Evolutionary conservation across 2,329 filamentous ascomycete species (phyloP).

Genomic region (Aureobasidium zeae): DNA sequence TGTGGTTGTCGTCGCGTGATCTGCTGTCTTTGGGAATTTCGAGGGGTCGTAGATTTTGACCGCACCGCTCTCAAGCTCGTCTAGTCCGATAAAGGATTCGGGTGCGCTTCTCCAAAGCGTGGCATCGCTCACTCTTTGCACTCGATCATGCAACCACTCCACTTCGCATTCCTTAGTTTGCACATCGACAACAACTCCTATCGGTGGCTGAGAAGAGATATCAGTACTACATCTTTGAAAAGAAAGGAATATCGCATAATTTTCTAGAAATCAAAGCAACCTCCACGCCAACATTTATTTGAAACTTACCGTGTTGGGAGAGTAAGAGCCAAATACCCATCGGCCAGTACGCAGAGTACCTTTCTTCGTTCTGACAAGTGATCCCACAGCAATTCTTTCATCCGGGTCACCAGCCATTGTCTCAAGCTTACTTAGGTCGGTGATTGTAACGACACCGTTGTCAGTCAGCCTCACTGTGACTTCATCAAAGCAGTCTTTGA

Average conservation of each 20-base stretch:
- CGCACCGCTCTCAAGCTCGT: constrained; percentile 35
- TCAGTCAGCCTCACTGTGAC: constrained; percentile 44
- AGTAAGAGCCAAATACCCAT: constrained; percentile 46
- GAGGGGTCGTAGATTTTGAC: constrained; percentile 37
- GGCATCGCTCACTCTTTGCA: not conserved
- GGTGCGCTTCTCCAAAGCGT: constrained; percentile 16
- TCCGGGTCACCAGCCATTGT: constrained; percentile 19
- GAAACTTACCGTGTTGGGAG: constrained; percentile 33
- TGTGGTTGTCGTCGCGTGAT: not conserved
- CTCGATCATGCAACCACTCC: constrained; percentile 39
- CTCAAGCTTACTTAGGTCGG: constrained; percentile 34
- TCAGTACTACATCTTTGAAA: not conserved
- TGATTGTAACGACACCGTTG: constrained; percentile 45
- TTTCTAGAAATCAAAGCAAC: no score
- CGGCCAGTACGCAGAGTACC: constrained; percentile 42
- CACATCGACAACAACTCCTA: constrained; percentile 45
- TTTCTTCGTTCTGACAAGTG: constrained; percentile 44
- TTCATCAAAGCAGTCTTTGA: constrained; percentile 42
- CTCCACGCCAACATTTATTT: no score
- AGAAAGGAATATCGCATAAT: no score
- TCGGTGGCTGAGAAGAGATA: constrained; percentile 24
- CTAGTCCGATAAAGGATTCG: constrained; percentile 21
- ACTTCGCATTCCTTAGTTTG: constrained; percentile 39
- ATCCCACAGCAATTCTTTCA: constrained; percentile 35
- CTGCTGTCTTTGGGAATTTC: constrained; percentile 9